These are phyloP conservation scores for Ophiorrhiza pumila DNA, from an alignment of 257 asterid genomes.

Conservation along the genomic window DNA sequence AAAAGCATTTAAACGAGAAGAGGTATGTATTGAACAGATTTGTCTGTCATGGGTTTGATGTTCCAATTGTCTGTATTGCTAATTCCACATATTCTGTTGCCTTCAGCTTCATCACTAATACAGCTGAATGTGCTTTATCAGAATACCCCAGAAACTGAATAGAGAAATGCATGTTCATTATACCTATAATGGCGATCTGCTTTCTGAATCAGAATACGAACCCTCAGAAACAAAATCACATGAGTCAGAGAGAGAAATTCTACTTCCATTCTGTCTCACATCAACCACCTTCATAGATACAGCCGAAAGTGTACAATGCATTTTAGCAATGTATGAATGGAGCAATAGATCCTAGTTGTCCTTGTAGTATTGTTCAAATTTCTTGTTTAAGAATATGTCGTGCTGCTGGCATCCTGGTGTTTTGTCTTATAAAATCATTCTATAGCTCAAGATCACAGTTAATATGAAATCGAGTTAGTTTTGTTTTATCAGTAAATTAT, in stretches of 20 bases:
- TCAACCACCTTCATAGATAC: neutral
- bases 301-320: neutral
- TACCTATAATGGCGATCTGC: neutral
- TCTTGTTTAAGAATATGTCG: no score
- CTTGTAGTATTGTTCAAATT: neutral
- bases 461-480: neutral
- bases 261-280: neutral
- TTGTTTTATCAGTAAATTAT: neutral
- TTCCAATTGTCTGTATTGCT: neutral
- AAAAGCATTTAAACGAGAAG: conserved; percentile 84
- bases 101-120: neutral
- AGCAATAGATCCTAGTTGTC: neutral
- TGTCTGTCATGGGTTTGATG: neutral
- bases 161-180: neutral
- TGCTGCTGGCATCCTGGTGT: no score
- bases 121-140: no score
- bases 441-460: neutral
- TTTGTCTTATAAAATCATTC: neutral
- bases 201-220: neutral
- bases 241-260: neutral
- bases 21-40: conserved; percentile 39
- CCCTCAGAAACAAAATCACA: neutral
- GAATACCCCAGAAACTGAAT: no score
- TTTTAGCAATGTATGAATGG: neutral
- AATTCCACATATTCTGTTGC: no score